Conservation (phyloP, 1,284 basidiomycete genomes). For the Pulveroboletus sp. region DNA sequence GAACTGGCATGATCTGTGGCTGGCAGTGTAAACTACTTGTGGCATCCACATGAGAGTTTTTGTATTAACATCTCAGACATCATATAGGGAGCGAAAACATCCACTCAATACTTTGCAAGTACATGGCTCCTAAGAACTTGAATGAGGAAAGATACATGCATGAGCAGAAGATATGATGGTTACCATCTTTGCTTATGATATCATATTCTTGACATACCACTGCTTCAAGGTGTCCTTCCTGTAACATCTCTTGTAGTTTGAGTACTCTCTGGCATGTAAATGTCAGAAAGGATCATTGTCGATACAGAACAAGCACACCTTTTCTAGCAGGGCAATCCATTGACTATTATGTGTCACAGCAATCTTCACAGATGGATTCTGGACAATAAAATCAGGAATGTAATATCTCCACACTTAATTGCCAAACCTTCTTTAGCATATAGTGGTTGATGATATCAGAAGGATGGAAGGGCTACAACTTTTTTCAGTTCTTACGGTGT, state of each 20-base stretch:
- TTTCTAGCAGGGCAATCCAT: not conserved
- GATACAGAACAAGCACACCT: not conserved
- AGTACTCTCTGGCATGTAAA: not conserved
- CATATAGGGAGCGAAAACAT: not conserved
- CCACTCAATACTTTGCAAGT: not conserved
- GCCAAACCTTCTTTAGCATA: not conserved
- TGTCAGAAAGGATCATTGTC: no score
- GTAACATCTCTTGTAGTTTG: not conserved
- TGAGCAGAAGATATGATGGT: not conserved
- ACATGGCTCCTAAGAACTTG: not conserved
- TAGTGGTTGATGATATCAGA: not conserved
- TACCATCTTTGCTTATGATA: not conserved
- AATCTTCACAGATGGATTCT: not conserved
- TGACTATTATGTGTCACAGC: not conserved
- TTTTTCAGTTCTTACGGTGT: no score
- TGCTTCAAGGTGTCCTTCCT: not conserved
- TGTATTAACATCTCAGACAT: no score
- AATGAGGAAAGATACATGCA: not conserved
- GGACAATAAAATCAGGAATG: no score
- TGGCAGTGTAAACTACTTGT: no score
- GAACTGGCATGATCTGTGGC: no score
- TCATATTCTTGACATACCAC: not conserved
- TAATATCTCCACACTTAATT: no score
- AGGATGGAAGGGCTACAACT: not conserved
- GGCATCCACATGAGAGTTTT: no score